Conservation (phyloP, 768 basidiomycete species). For the Panaeolus papilionaceus region DNA sequence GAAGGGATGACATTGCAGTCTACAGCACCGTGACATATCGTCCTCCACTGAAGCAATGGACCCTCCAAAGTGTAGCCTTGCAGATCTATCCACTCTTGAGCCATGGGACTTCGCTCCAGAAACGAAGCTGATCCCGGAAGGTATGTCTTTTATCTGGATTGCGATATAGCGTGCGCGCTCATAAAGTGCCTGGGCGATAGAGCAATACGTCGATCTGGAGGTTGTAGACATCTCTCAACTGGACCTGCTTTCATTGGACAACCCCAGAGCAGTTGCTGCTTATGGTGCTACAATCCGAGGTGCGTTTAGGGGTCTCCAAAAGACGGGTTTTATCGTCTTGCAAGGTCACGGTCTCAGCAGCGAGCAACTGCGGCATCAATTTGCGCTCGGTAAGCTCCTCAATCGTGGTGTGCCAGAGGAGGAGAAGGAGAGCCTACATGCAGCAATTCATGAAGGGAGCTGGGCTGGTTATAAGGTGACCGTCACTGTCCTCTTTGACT, state of each 20-base stretch:
- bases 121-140: slow-evolving; percentile 5
- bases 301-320: neutral
- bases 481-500: neutral
- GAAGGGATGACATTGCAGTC: neutral
- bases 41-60: neutral
- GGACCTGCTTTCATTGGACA: neutral
- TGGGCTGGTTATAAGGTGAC: slow-evolving; percentile 15
- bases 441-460: slow-evolving; percentile 10
- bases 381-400: slow-evolving; percentile 3
- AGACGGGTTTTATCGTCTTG: neutral
- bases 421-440: slow-evolving; percentile 15
- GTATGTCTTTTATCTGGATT: neutral
- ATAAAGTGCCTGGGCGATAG: neutral
- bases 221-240: neutral
- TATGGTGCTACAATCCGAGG: neutral
- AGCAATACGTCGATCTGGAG: slow-evolving; percentile 3
- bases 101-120: neutral
- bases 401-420: slow-evolving; percentile 9
- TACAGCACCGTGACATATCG: neutral
- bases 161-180: neutral
- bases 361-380: neutral
- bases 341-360: neutral
- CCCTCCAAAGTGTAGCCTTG: neutral
- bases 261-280: neutral
- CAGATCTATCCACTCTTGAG: neutral